Conservation (phyloP, 441 rosid species). For the Populus hybrid region DNA sequence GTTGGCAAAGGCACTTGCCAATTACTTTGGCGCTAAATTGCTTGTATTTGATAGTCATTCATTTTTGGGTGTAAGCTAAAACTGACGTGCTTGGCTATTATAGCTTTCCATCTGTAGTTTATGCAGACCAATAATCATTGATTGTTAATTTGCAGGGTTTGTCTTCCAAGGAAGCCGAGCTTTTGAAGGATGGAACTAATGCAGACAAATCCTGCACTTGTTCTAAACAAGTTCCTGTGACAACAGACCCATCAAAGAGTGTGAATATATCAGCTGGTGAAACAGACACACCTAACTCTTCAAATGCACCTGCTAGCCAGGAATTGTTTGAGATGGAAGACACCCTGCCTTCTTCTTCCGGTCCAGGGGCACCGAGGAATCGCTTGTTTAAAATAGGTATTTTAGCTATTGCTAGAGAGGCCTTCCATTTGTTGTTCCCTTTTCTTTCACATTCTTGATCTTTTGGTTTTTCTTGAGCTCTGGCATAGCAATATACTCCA, state of each 20-base stretch:
- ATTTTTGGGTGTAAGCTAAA: constrained; percentile 71
- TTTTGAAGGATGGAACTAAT: constrained; percentile 60
- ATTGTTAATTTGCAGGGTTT: constrained; percentile 51
- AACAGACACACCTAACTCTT: constrained; percentile 51
- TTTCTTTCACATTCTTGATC: constrained; percentile 7
- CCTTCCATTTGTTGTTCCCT: constrained; percentile 11
- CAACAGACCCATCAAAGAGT: constrained; percentile 42
- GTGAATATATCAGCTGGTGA: constrained; percentile 43
- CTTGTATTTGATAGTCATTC: constrained; percentile 74
- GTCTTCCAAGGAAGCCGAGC: constrained; percentile 77
- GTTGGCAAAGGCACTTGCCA: constrained; percentile 85
- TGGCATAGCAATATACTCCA: background rate
- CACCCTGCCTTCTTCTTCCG: constrained; percentile 42
- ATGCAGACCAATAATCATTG: constrained; percentile 20
- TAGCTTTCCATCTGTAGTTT: constrained; percentile 8
- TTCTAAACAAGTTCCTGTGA: constrained; percentile 38
- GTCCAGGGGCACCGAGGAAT: constrained; percentile 47
- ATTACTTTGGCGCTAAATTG: constrained; percentile 67
- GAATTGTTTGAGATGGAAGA: constrained; percentile 65
- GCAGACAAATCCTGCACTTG: constrained; percentile 53
- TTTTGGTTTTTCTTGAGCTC: background rate
- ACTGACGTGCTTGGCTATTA: constrained; percentile 15
- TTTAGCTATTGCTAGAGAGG: constrained; percentile 8
- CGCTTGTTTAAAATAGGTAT: constrained; percentile 60
- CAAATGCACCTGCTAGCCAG: constrained; percentile 43